A percentile compares a stretch with the other conserved stretches of the same genome.
phyloP scores from a whole-genome alignment of 345 rosid species.

The Leavenworthia alabamica region DNA sequence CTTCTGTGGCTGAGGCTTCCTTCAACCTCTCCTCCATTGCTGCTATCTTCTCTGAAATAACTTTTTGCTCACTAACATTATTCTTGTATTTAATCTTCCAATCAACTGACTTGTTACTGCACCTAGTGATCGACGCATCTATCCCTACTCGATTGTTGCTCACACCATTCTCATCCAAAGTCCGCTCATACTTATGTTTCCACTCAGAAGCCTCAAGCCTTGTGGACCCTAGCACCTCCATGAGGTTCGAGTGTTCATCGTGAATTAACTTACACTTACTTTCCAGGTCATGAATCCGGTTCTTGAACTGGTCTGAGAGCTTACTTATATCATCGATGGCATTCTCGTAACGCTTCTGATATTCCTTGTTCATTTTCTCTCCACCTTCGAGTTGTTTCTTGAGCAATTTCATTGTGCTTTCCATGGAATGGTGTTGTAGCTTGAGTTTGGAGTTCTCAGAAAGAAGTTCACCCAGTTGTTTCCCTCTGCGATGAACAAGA shows the following conservation, averaged over 20 bases:
- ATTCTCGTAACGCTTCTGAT: conserved; percentile 33
- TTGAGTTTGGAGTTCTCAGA: conserved; percentile 41
- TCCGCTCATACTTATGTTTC: conserved; percentile 38
- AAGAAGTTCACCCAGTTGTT: conserved; percentile 36
- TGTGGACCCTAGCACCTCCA: conserved; percentile 35
- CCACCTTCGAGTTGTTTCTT: conserved; percentile 43
- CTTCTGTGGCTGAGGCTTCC: conserved; percentile 23
- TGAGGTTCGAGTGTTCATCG: conserved; percentile 35
- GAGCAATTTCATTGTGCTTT: conserved; percentile 34
- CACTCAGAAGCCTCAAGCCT: conserved; percentile 41
- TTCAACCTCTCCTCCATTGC: conserved; percentile 23
- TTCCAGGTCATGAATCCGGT: conserved; percentile 35
- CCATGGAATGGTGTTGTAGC: conserved; percentile 30
- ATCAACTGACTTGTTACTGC: conserved; percentile 20
- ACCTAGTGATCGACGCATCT: conserved; percentile 8
- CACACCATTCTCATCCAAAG: conserved; percentile 23
- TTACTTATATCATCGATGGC: conserved; percentile 42
- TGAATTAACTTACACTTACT: conserved; percentile 30
- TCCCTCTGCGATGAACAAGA: conserved; percentile 30
- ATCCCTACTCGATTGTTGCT: conserved; percentile 8
- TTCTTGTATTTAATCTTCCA: conserved; percentile 41
- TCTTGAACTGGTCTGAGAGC: conserved; percentile 37
- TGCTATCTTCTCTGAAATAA: conserved; percentile 30
- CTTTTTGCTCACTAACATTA: conserved; percentile 28
- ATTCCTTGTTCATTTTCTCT: conserved; percentile 36